phyloP scores from a whole-genome alignment of 1,139 yeast species.

The Candida pseudoviswanathii region DNA sequence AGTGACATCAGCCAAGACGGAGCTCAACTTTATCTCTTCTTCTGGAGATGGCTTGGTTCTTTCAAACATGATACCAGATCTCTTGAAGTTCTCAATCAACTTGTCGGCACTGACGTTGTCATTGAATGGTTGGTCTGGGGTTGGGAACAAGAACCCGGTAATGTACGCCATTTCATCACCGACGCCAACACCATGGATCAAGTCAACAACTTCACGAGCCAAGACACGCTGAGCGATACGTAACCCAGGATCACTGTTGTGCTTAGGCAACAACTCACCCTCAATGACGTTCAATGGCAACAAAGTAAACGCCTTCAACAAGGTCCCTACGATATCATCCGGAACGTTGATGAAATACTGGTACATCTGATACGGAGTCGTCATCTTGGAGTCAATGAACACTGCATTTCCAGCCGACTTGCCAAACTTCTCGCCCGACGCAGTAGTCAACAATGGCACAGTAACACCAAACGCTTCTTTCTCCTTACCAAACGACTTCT shows the following conservation, averaged over 20 bases:
- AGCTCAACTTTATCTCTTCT: conserved; percentile 43
- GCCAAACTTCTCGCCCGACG: conserved; percentile 93
- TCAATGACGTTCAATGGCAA: conserved; percentile 65
- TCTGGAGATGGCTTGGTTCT: conserved; percentile 21
- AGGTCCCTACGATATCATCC: conserved; percentile 72
- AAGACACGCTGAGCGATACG: conserved; percentile 75
- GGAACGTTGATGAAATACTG: conserved; percentile 83
- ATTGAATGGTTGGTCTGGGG: conserved; percentile 52
- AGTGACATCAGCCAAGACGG: conserved; percentile 39
- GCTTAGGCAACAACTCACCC: conserved; percentile 49
- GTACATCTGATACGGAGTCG: conserved; percentile 80
- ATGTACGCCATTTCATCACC: conserved; percentile 68
- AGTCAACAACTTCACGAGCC: conserved; percentile 84
- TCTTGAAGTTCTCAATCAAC: conserved; percentile 58
- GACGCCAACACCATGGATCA: conserved; percentile 80
- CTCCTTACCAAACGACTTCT: conserved; percentile 20
- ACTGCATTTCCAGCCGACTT: conserved; percentile 97
- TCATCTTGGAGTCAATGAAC: conserved; percentile 71
- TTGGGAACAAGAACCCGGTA: conserved; percentile 67
- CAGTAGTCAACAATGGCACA: conserved; percentile 85
- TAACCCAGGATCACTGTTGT: conserved; percentile 57
- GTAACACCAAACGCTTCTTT: conserved; percentile 70
- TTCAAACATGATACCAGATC: conserved; percentile 60
- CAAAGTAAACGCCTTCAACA: conserved; percentile 77
- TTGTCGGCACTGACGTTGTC: conserved; percentile 52